Base-by-base conservation (phyloP, 139 green algal genomes). In the Axilococcus clingmanii region DNA sequence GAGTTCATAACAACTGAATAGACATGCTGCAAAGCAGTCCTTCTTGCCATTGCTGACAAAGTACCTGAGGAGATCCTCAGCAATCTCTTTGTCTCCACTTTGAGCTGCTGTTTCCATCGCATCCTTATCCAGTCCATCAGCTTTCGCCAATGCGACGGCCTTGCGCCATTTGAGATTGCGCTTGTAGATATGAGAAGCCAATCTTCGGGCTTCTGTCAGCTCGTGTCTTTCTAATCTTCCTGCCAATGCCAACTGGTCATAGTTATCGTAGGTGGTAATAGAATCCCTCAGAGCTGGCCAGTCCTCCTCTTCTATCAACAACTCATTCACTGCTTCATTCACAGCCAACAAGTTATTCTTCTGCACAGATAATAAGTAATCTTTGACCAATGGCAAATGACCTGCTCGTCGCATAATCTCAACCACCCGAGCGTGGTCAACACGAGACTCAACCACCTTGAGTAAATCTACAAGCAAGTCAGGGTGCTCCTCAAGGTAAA, bases 1-100 rank as follows among this genome's bases (percentile, higher is more conserved):
- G 27, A 99, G 85, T 52, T 97, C 87, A 77, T 96, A 97, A 78
- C 90, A 97, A 19, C 81, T 93, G 82, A 85, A 97, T 29, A 99
- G 69, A 55, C 61, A 80, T n/a, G 92, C 87, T 12, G 93, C 88
- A 63, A 98, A 99, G 81, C 90, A 97, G 69, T 97, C 86, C 52
- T 85, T 74, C 51, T 92, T 81, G 8, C 61, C 55, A 47, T 80
- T 65, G 14, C 77, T 67, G 50, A 94, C 72, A 67, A 94, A 94
- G 58, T 80, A 95, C 40, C 70, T 60, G 28, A 98, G 76, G 58
- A 99, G 78, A 72, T 97, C 88, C 62, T 96, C 85, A 2, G 85
- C 91, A 37, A 98, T 76, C 43, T 85, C 78, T 8, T 44, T 31
- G 17, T 91, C 72, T 1, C 50, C 75, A 28, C 53, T 79, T 60